Conservation (phyloP, 768 basidiomycete species). For the Lactarius deliciosus region DNA sequence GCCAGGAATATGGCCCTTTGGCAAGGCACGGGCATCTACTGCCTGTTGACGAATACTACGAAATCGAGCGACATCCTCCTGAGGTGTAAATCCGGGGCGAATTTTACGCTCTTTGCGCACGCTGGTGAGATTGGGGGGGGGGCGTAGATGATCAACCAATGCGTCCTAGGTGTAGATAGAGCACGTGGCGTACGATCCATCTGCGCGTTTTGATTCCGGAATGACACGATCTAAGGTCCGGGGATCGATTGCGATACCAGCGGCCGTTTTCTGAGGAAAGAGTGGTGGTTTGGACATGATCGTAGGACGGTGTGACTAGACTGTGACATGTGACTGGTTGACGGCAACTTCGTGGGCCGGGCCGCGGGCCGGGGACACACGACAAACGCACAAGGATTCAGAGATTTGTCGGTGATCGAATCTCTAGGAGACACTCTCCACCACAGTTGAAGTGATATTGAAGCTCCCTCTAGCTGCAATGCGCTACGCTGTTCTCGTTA, state of each 20-base stretch:
- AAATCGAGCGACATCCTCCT: slow-evolving; percentile 90
- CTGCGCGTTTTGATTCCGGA: slow-evolving; percentile 75
- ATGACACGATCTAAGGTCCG: slow-evolving; percentile 85
- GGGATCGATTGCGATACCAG: slow-evolving; percentile 86
- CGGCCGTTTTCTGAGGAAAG: slow-evolving; percentile 62
- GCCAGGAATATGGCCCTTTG: slow-evolving; percentile 81
- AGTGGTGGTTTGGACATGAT: slow-evolving; percentile 54
- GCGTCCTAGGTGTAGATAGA: slow-evolving; percentile 13
- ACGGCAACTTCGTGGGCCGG: too few relatives aligned
- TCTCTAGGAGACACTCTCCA: background rate
- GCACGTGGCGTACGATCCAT: slow-evolving; percentile 70
- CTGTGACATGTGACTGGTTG: too few relatives aligned
- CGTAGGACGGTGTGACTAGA: background rate
- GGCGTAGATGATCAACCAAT: slow-evolving; percentile 8
- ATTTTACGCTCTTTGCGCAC: slow-evolving; percentile 87
- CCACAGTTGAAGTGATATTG: background rate
- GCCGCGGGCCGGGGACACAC: too few relatives aligned
- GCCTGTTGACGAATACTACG: slow-evolving; percentile 73
- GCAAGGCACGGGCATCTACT: slow-evolving; percentile 60
- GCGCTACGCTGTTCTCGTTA: slow-evolving; percentile 87
- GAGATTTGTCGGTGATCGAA: slow-evolving; percentile 19
- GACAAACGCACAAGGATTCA: too few relatives aligned
- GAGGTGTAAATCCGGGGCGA: slow-evolving; percentile 90
- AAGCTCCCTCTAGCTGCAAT: slow-evolving; percentile 39
- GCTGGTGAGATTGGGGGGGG: slow-evolving; percentile 41